Base-by-base conservation (phyloP, 1,139 yeast genomes). In the Scheffersomyces cryptocercus region DNA sequence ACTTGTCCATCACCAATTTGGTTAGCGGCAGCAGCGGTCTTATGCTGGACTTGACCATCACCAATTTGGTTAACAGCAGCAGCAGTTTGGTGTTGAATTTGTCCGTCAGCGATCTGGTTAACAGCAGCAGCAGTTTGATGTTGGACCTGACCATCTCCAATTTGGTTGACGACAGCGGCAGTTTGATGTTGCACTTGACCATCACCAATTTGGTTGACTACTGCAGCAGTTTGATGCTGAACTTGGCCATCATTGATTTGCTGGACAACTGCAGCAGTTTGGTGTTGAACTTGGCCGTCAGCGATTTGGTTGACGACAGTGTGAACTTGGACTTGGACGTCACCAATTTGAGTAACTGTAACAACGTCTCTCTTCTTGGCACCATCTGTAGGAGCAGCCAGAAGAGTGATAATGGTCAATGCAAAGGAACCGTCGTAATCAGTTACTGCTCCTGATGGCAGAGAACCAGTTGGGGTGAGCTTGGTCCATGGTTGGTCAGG, bases 71-170 rank as follows among this genome's bases (percentile, higher is more conserved):
- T 61, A 12, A 52, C 41, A 8, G 52, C 55, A 35, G 56, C 56
- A 36, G 62, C 52, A 29, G 70, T 50, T 44, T 76, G 63, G 48
- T 79, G 81, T 65, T 81, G 58, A 42, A 54, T 51, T 41, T 54
- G 58, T 55, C 86, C 86, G 52, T 81, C 85, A 47, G 73, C 70
- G 46, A 81, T 80, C 64, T 81, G 85, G 56, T 60, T 61, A 39
- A 74, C 71, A 35, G 72, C 76, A 32, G 73, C 67, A 32, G 73
- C 71, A 16, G 69, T 59, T 44, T 54, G 70, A 50, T 62, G 68
- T 59, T 71, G 77, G 40, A 65, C 59, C 58, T 73, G 64, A 64
- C 75, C 62, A 59, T 64, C 67, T 47, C 69, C 68, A 33, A 73
- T 73, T 60, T 73, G 76, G 62, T 58, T 61, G n/a, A 53, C 46